Evolutionary conservation across 1,139 yeast species (phyloP), one percentile per base, ranked within the genome.

Genomic region (Debaryomycetaceae sp.): DNA sequence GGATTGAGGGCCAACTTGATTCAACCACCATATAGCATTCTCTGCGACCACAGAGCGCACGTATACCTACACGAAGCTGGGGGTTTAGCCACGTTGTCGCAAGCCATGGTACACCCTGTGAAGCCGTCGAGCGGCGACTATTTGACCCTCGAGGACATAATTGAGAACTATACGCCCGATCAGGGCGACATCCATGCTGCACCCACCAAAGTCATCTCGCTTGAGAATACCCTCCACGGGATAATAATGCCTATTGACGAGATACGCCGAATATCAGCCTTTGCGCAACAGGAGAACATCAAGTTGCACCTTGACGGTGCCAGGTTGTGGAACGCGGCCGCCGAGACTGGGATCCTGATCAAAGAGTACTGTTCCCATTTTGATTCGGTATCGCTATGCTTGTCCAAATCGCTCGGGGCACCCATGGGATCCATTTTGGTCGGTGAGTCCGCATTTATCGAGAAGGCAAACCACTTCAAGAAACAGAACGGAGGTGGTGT

Each of bases 401-500:
- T 91, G 49, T 87, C 96, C 44, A 91, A 91, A 68, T 87, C 96
- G 4, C 75, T 91, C 57, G 97, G 97, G 49, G 97, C 98, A 1
- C 98, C 98, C 47, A 82, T 90, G 58, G 98, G 98, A 5, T 87
- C 96, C 17, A 81, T 91, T 4, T 73, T 91, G 42, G 97, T 90
- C 46, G 95, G 96, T 41, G 72, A 76, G 42, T 55, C 65, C 17
- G 70, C 70, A 45, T 76, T 84, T 53, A 84, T 90, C 53, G 71
- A 74, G 56, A 84, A 82, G 59, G 91, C 95, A 39, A 84, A 83
- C 60, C 96, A 91, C 70, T 86, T 90, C 71, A 84, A 88, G 58
- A 91, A 91, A 65, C 97, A 91, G 68, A 83, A 83, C 58, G 98
- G 98, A 58, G 98, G 98, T 56, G 97, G 97, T 51, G 81, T 91